Base-by-base conservation (phyloP, 2,329 filamentous ascomycete species). In the Cryphonectria nitschkei region DNA sequence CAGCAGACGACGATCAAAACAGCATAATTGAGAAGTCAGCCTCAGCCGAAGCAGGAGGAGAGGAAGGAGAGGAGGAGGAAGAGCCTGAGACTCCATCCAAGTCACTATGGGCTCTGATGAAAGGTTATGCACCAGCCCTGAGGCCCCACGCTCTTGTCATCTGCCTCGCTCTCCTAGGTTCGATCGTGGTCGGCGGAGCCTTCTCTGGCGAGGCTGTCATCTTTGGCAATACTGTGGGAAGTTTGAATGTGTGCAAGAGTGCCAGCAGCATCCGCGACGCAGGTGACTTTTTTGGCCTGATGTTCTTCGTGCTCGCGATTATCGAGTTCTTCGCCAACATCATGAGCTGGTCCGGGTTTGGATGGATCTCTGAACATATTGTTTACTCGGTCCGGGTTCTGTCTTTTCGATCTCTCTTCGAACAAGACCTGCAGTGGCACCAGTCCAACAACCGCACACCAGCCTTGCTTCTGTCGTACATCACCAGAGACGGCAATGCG, bases 401-500 rank as follows among this genome's bases (percentile, higher is more conserved):
- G 2, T 88, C 86, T 0, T 85, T 90, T 74, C 83, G 86, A 0
- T 85, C 87, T 0, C 78, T 90, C 0, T 81, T 90, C 50, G 82
- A 86, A 66, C 88, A 90, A 76, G 85, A 87, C 74, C 79, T 89
- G 4, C 82, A 87, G 65, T 91, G 88, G 91, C 91, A 93, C 75
- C 88, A 93, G 76, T 89, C 89, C 0, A 84, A 87, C 32, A 86
- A 84, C 5, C 86, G 90, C 34, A 90, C 85, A 0, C 89, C 92
- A 0, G 84, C 88, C 0, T 80, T 84, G 14, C 82, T 94, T 6
- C 82, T 93, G 2, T 89, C 88, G 0, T 87, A 90, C 74, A 91
- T 94, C 73, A 93, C 90, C 3, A 88, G 86, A 61, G 92, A 94
- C 75, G 87, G 89, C 1, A 89, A 88, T 34, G 86, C 90, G 0